phyloP scores from a whole-genome alignment of 2,329 filamentous ascomycete species.

The Neofusicoccum ribis region DNA sequence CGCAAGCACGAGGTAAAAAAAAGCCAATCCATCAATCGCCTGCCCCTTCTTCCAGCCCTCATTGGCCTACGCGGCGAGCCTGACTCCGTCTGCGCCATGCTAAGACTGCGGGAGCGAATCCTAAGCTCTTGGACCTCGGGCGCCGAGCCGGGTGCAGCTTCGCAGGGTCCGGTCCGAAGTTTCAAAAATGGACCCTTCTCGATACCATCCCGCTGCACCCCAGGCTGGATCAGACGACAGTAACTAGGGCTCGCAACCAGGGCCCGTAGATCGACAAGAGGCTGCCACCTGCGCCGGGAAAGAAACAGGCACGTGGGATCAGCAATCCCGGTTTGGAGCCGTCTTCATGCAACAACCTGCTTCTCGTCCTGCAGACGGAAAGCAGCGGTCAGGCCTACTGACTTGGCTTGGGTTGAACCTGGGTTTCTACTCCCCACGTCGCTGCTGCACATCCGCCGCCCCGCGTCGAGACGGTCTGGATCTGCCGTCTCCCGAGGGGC shows the following conservation, averaged over 20 bases:
- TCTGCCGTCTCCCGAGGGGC: neutral
- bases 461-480: neutral
- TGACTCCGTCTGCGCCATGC: neutral
- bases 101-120: neutral
- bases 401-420: neutral
- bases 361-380: neutral
- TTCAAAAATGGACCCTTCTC: neutral
- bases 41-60: neutral
- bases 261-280: neutral
- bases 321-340: neutral
- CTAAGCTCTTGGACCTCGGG: neutral
- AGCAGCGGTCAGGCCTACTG: neutral
- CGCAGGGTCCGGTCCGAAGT: neutral
- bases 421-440: neutral
- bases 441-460: neutral
- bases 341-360: slow-evolving; percentile 1
- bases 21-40: neutral
- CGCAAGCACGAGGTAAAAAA: neutral
- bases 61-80: neutral
- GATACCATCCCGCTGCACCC: neutral
- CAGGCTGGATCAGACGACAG: slow-evolving; percentile 6
- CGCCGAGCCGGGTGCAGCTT: neutral
- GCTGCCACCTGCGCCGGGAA: neutral
- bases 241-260: neutral
- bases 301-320: slow-evolving; percentile 2